Evolutionary conservation across 768 basidiomycete genomes (phyloP), one percentile per base, ranked within the genome.

Genomic region (Hypsizygus marmoreus): DNA sequence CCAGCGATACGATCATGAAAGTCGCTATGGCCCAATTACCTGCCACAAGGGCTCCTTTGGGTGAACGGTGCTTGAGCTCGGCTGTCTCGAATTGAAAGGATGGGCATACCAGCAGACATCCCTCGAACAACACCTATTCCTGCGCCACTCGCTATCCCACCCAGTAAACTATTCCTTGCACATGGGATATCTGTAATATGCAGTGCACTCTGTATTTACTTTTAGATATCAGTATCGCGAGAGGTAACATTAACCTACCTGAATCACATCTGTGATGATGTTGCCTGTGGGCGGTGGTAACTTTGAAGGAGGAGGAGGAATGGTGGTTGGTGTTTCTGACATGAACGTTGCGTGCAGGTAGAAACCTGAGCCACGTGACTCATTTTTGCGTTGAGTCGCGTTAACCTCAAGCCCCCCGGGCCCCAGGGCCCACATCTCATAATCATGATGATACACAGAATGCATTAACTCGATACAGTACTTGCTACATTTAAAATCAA

Each of bases 21-120:
- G 88, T 83, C 5, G 80, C 86, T 14, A 89, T 74, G 11, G 85
- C 88, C 90, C 90, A 92, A 60, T 89, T 81, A 2, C 79, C 84
- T 28, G 87, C 88, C 29, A 80, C 72, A 46, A 86, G 72, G 1
- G 81, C 74, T 24, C 73, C 89, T 87, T 46, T 7, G 17, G n/a
- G n/a, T n/a, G n/a, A n/a, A 25, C 45, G 8, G 7, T 1, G 13
- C 5, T 17, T 50, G 25, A 38, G 20, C 14, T 16, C 28, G 17
- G 22, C 11, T 22, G 2, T 23, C 16, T 22, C 9, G 9, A 12
- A 4, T 9, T 10, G 3, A 33, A 45, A 19, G 4, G 40, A 10
- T 29, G 30, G 14, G 72, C 83, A 45, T 62, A 89, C 89, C 71
- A 9, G 80, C 66, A 56, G 77, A 77, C 56, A 90, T 64, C 2